Base-by-base conservation (phyloP, 1,139 yeast genomes). In the Debaryomyces robertsiae region DNA sequence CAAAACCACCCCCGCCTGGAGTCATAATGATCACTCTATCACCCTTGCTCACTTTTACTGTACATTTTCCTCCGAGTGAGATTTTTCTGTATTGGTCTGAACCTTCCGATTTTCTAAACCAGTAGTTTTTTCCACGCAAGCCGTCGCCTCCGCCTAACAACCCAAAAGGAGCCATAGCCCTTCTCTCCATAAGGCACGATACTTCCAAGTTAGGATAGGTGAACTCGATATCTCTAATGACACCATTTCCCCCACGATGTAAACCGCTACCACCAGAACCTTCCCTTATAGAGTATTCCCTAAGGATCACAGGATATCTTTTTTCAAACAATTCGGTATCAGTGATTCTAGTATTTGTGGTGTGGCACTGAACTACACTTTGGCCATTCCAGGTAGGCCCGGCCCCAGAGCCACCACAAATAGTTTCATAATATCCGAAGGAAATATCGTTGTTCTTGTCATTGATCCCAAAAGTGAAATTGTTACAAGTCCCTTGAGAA, bases 1-100 rank as follows among this genome's bases (percentile, higher is more conserved):
- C 78, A 55, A 55, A 73, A 2, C 77, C 78, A n/a, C 78, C 78
- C 11, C 78, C 78, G 16, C 78, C 78, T 1, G 78, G 78, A 0
- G 78, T 69, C 57, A 54, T 52, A 27, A 73, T 71, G 2, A 69
- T 54, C 4, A 73, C 60, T 41, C 76, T 56, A 44, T 73, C 78
- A 6, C 78, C 78, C 38, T 62, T 64, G 3, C 49, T 47, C 9
- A 70, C 67, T 41, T 54, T 60, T 5, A 72, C 68, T 2, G 74
- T 64, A 47, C 72, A 64, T 50, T 70, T 69, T 2, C 78, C 78
- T 5, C 75, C 76, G 28, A 73, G 55, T 10, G 60, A 62, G 14
- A 67, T 61, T 30, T 57, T 56, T 39, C 60, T 56, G 41, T 57
- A 58, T 25, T 52, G 52, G 6, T 51, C 52, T 5, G 51, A 43